Percentiles rank a stretch among this genome's conserved stretches.
These are phyloP conservation scores for Verticillium dahliae DNA, from an alignment of 2,329 filamentous ascomycete genomes.

Conservation along the genomic window DNA sequence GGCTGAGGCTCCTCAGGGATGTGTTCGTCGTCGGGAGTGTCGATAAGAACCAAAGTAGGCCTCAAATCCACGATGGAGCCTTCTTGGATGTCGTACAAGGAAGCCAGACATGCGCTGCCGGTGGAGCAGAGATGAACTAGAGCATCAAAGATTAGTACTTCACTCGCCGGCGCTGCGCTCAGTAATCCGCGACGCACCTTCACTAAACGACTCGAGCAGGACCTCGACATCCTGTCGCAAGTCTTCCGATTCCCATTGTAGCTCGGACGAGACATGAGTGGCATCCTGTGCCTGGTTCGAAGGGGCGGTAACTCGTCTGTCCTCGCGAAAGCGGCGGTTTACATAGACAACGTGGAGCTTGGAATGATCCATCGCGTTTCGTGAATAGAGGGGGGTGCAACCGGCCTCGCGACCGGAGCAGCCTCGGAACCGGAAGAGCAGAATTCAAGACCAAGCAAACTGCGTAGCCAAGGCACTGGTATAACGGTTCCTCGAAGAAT, in stretches of 20 bases:
- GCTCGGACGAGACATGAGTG: conserved; percentile 7
- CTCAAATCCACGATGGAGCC: conserved; percentile 43
- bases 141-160: neutral
- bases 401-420: conserved; percentile 56
- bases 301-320: conserved; percentile 32
- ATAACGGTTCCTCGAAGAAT: conserved; percentile 2
- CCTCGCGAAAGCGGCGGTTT: conserved; percentile 43
- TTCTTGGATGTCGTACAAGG: conserved; percentile 46
- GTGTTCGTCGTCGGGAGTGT: conserved; percentile 45
- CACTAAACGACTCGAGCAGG: conserved; percentile 46
- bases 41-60: conserved; percentile 51
- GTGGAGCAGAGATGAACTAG: conserved; percentile 49
- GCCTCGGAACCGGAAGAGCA: conserved; percentile 36
- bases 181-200: conserved; percentile 32
- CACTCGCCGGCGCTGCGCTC: neutral
- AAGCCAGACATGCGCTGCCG: conserved; percentile 46
- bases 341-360: conserved; percentile 55
- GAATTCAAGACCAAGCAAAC: conserved; percentile 13
- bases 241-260: conserved; percentile 29
- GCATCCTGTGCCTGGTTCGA: conserved; percentile 13
- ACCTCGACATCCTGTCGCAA: conserved; percentile 40
- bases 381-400: conserved; percentile 45
- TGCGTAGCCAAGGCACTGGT: conserved; percentile 1
- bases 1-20: conserved; percentile 25
- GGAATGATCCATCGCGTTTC: conserved; percentile 52